These are phyloP conservation scores for Verticillium longisporum DNA, from an alignment of 2,329 filamentous ascomycete species.

Conservation along the genomic window DNA sequence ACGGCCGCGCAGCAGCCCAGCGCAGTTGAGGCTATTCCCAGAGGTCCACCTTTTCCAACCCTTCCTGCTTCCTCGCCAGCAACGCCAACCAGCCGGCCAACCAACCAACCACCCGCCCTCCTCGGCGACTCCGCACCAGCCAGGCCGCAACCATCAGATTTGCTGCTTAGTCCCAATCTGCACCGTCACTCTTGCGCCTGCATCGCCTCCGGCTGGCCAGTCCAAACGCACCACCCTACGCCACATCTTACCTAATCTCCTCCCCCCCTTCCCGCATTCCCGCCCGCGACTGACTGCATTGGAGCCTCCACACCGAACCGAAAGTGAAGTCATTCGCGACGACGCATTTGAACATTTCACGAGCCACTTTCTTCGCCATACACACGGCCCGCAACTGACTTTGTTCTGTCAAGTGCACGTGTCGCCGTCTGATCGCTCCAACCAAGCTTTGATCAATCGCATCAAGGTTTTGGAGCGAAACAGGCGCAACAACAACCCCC, in stretches of 20 bases:
- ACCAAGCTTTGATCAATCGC: background rate
- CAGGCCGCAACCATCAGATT: background rate
- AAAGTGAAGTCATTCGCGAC: constrained; percentile 14
- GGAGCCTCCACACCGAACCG: background rate
- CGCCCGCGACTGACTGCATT: background rate
- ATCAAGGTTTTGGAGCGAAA: background rate
- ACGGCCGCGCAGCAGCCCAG: background rate
- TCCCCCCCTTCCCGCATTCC: constrained; percentile 2
- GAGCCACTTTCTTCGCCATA: background rate
- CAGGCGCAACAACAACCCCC: background rate
- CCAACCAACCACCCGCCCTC: constrained; percentile 7
- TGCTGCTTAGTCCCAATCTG: background rate
- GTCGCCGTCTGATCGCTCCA: background rate
- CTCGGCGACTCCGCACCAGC: background rate
- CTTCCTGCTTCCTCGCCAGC: background rate
- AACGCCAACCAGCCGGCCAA: constrained; percentile 2
- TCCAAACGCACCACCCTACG: constrained; percentile 5
- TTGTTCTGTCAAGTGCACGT: no score
- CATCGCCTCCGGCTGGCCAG: background rate
- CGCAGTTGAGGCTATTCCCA: constrained; percentile 16
- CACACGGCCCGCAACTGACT: background rate
- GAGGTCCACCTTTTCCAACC: constrained; percentile 1
- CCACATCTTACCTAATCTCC: constrained; percentile 10
- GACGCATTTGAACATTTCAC: background rate
- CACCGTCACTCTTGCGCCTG: background rate